Evolutionary conservation across 148 eudicot species (phyloP).

Genomic region (Spergularia bocconei): DNA sequence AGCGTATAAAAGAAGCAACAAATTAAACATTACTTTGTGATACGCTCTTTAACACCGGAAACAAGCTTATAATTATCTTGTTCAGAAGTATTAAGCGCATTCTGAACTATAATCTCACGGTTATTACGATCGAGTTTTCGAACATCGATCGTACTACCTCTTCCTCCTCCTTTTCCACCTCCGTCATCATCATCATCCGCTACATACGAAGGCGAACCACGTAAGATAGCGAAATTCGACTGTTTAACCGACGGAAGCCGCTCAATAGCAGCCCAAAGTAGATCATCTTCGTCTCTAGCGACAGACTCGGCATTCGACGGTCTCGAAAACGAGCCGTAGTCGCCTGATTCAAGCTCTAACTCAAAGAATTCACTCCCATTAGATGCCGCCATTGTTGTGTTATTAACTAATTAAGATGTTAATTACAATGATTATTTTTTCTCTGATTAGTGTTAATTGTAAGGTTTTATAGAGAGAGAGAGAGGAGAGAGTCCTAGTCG

Average conservation of each 20-base stretch:
- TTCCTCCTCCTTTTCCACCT: slow-evolving; percentile 15
- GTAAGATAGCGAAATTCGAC: slow-evolving; percentile 50
- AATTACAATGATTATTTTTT: too few species aligned
- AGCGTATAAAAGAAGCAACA: background rate
- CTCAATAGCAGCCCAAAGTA: slow-evolving; percentile 72
- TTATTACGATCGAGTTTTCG: slow-evolving; percentile 51
- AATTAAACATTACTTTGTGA: slow-evolving; percentile 38
- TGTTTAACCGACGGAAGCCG: slow-evolving; percentile 59
- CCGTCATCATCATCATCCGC: slow-evolving; percentile 18
- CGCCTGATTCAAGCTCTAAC: slow-evolving; percentile 30
- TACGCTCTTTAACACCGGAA: slow-evolving; percentile 73
- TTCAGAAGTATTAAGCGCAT: slow-evolving; percentile 70
- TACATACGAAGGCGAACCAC: slow-evolving; percentile 16
- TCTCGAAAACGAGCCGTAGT: slow-evolving; percentile 41
- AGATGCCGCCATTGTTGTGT: slow-evolving; percentile 20
- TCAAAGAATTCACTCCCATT: slow-evolving; percentile 65
- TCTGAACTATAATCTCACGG: slow-evolving; percentile 61
- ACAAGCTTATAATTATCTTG: slow-evolving; percentile 77
- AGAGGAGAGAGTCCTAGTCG: too few species aligned
- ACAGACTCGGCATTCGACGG: slow-evolving; percentile 61
- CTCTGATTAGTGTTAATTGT: too few species aligned
- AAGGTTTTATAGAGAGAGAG: too few species aligned
- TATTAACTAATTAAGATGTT: background rate
- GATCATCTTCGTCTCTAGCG: slow-evolving; percentile 59
- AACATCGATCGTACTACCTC: slow-evolving; percentile 51